phyloP scores from a whole-genome alignment of 2,329 filamentous ascomycete genomes.

The Graphium sp. region DNA sequence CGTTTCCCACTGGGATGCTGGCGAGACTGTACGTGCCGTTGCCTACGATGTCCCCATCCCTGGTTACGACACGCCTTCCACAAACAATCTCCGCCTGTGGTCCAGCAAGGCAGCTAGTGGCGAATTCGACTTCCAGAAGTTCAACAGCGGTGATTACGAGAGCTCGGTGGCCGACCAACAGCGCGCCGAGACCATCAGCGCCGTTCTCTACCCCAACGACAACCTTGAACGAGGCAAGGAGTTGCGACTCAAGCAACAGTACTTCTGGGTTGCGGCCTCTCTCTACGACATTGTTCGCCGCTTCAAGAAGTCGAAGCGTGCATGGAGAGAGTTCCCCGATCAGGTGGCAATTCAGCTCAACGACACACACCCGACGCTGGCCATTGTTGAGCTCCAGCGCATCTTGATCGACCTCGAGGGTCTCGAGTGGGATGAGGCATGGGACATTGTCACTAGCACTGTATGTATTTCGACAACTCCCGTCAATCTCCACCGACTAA shows the following conservation, averaged over 20 bases:
- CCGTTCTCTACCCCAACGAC: constrained; percentile 93
- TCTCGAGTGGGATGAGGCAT: constrained; percentile 84
- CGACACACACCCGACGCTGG: constrained; percentile 91
- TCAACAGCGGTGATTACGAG: constrained; percentile 97
- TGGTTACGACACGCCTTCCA: constrained; percentile 75
- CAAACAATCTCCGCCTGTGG: constrained; percentile 95
- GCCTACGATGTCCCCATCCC: constrained; percentile 90
- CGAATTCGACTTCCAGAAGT: constrained; percentile 98
- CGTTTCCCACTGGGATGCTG: constrained; percentile 69
- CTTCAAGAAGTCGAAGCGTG: constrained; percentile 91
- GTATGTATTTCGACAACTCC: constrained; percentile 23
- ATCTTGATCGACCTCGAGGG: constrained; percentile 83
- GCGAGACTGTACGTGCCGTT: constrained; percentile 80
- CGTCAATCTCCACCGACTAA: neutral
- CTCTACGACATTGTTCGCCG: constrained; percentile 90
- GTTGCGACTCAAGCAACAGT: constrained; percentile 94
- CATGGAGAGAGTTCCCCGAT: constrained; percentile 84
- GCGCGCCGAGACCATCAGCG: constrained; percentile 95
- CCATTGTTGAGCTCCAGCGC: constrained; percentile 88
- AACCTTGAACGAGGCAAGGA: constrained; percentile 95
- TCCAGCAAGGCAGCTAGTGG: constrained; percentile 93
- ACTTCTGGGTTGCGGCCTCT: constrained; percentile 98
- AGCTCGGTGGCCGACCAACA: constrained; percentile 97
- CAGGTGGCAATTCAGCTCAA: constrained; percentile 97
- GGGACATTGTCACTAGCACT: constrained; percentile 59